phyloP scores from a whole-genome alignment of 306 rosid species.

The Lathyrus sativus region DNA sequence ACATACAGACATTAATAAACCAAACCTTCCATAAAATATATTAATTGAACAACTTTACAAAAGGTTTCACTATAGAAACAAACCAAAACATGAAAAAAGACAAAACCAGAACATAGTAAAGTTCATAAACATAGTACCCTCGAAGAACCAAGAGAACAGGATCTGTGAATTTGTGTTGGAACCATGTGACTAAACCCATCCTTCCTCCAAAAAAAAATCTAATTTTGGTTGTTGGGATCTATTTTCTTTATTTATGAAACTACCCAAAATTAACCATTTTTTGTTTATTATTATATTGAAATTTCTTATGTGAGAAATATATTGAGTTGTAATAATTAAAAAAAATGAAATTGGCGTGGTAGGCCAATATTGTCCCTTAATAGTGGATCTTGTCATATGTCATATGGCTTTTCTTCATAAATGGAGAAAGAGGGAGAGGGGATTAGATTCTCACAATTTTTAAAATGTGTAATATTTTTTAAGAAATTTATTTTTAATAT shows the following conservation, averaged over 20 bases:
- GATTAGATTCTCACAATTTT: not conserved
- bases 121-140: not conserved
- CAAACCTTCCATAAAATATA: not conserved
- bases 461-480: too few species aligned
- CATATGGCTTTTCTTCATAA: not conserved
- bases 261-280: not conserved
- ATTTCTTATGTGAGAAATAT: not conserved
- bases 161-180: not conserved
- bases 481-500: too few species aligned
- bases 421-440: not conserved
- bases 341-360: not conserved
- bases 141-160: not conserved
- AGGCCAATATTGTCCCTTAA: not conserved
- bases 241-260: conserved; percentile 1
- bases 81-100: not conserved
- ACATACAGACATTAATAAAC: too few species aligned
- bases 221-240: not conserved
- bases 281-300: not conserved
- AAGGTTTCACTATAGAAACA: too few species aligned
- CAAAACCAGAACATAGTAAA: not conserved
- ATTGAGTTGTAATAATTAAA: not conserved
- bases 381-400: not conserved
- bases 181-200: not conserved
- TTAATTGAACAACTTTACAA: not conserved
- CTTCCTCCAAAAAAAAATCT: not conserved